Evolutionary conservation across 768 basidiomycete genomes (phyloP), one percentile per base, ranked within the genome.

Genomic region (Phanerochaete sordida): DNA sequence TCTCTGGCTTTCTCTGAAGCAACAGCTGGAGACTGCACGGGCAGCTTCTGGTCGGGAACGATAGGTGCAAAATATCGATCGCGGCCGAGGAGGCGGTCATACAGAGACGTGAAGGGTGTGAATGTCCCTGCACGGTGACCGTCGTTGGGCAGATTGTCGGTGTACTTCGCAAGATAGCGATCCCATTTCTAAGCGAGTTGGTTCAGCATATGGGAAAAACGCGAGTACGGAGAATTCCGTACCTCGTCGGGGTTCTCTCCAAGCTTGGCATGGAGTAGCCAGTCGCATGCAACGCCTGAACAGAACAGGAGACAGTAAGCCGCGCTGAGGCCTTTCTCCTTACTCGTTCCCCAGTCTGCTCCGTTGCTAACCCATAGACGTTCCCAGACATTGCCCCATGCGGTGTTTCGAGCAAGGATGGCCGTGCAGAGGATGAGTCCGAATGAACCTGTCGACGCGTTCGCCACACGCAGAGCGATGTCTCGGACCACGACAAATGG

Each of bases 211-310:
- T 26, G 11, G 19, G 19, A 43, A 43, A 9, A 19, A 19, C 39
- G 7, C 19, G 39, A 19, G 19, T 43, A 43, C 19, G 39, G 8
- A 19, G 7, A n/a, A 26, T 21, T 44, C 31, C 76, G 27, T 60
- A 84, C 85, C 80, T 88, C 80, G 64, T 88, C 87, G 15, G 87
- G 87, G 71, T 84, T 84, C 64, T 87, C 86, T 23, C 87, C 88
- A 28, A 86, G 75, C 72, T 77, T 79, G 53, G 70, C 69, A 30
- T 74, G 73, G 45, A 88, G 71, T n/a, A 78, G 74, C 81, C 81
- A 88, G 66, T 90, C 87, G 21, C 67, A 71, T 0, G 66, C 70
- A 11, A 77, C 72, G 0, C 88, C 88, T 12, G 72, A 39, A 13
- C 70, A 64, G 16, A 84, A 68, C 51, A 88, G 77, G 28, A 87